A percentile compares a stretch with the other conserved stretches of the same genome.
These are phyloP conservation scores for Aegilops bicornis DNA, from an alignment of 176 grass and related monocot genomes.

Conservation along the genomic window DNA sequence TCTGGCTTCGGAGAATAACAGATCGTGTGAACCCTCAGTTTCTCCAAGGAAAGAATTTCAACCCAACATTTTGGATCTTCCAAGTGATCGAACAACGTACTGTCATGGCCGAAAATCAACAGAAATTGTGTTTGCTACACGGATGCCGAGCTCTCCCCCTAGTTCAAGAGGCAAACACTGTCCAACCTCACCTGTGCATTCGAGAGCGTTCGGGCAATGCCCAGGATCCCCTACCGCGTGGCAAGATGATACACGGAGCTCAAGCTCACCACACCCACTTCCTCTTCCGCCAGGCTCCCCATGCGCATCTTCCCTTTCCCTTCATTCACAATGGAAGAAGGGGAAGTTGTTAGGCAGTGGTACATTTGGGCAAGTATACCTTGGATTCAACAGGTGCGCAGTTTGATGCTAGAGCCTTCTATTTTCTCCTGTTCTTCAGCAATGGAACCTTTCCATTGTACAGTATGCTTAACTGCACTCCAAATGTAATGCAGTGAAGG, in stretches of 20 bases:
- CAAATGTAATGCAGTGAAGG: slow-evolving; percentile 59
- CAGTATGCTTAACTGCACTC: background rate
- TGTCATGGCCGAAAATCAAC: slow-evolving; percentile 44
- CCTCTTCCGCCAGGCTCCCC: slow-evolving; percentile 66
- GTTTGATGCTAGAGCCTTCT: background rate
- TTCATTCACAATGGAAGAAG: slow-evolving; percentile 66
- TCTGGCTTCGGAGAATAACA: slow-evolving; percentile 43
- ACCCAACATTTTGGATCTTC: slow-evolving; percentile 36
- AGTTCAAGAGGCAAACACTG: slow-evolving; percentile 37
- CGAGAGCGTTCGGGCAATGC: slow-evolving; percentile 48
- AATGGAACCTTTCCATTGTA: background rate
- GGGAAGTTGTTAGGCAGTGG: slow-evolving; percentile 82
- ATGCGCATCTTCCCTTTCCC: slow-evolving; percentile 45
- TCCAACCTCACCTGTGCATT: slow-evolving; percentile 38
- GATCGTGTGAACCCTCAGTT: slow-evolving; percentile 34
- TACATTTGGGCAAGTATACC: slow-evolving; percentile 87
- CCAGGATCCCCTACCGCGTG: slow-evolving; percentile 53
- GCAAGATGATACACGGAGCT: slow-evolving; percentile 54
- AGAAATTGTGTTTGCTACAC: slow-evolving; percentile 51
- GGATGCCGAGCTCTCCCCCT: slow-evolving; percentile 34
- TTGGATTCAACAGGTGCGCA: slow-evolving; percentile 77
- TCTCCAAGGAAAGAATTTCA: slow-evolving; percentile 49
- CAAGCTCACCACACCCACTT: slow-evolving; percentile 61
- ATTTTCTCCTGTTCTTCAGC: background rate
- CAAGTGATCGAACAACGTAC: slow-evolving; percentile 27